These are phyloP conservation scores for Pseudonitzschia multistriata DNA, from an alignment of 108 stramenopile species.

Conservation along the genomic window DNA sequence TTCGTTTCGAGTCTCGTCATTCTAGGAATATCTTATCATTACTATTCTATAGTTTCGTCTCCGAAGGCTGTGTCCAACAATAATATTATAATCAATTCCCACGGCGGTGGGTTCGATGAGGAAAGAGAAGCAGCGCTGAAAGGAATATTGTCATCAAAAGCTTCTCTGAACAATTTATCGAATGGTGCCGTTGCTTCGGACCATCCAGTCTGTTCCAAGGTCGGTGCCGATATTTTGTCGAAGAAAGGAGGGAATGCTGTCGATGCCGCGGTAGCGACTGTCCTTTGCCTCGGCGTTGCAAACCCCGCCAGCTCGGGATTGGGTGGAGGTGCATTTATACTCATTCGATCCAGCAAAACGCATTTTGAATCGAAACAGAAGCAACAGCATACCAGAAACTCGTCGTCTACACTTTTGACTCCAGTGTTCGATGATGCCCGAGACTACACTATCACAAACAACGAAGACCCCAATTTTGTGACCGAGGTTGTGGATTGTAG, in stretches of 20 bases:
- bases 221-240: slow-evolving; percentile 47
- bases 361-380: slow-evolving; percentile 20
- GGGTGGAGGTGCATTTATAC: slow-evolving; percentile 81
- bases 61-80: no score
- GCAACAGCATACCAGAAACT: no score
- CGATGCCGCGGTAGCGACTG: slow-evolving; percentile 76
- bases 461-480: slow-evolving; percentile 12
- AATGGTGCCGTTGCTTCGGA: slow-evolving; percentile 70
- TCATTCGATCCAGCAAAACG: slow-evolving; percentile 48
- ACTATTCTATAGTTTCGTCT: no score
- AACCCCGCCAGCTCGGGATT: slow-evolving; percentile 78
- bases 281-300: slow-evolving; percentile 76
- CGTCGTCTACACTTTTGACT: not conserved
- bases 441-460: no score
- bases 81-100: no score
- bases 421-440: slow-evolving; percentile 48
- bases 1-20: no score
- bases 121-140: no score
- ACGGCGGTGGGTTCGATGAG: no score
- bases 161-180: not conserved
- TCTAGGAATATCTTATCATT: no score
- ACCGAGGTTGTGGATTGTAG: slow-evolving; percentile 80
- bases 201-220: slow-evolving; percentile 51
- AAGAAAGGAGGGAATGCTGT: slow-evolving; percentile 75
- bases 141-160: no score